A percentile compares a stretch with the other conserved stretches of the same genome.
phyloP scores from a whole-genome alignment of 2,329 filamentous ascomycete species.

The Drechslera avenae region DNA sequence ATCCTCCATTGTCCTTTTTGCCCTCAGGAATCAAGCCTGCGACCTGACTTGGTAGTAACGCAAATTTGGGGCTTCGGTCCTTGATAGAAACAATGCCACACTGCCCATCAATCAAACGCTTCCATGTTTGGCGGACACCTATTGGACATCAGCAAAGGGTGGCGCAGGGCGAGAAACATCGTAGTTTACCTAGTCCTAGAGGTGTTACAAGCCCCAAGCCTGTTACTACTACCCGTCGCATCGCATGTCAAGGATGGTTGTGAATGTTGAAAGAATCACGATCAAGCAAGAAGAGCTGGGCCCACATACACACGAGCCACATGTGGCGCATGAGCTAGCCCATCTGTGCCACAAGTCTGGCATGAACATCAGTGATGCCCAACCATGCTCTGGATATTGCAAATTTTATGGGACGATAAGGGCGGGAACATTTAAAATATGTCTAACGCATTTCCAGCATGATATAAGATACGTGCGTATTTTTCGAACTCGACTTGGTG shows the following conservation, averaged over 20 bases:
- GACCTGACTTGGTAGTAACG: constrained; percentile 78
- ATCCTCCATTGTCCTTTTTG: constrained; percentile 48
- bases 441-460: no score
- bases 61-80: constrained; percentile 66
- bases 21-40: constrained; percentile 78
- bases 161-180: background rate
- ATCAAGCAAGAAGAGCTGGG: constrained; percentile 3
- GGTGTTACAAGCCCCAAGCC: constrained; percentile 62
- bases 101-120: constrained; percentile 75
- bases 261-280: constrained; percentile 15
- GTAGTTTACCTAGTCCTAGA: constrained; percentile 69
- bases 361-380: no score
- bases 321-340: constrained; percentile 9
- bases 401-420: no score
- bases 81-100: constrained; percentile 80
- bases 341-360: no score
- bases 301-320: constrained; percentile 15
- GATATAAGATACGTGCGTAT: no score
- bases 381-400: no score
- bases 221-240: constrained; percentile 58
- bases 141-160: constrained; percentile 2
- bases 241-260: constrained; percentile 47
- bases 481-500: no score
- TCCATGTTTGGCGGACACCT: constrained; percentile 79
- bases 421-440: no score